Percentiles rank a stretch among this genome's conserved stretches.
These are phyloP conservation scores for Boletus patriciae DNA, from an alignment of 768 basidiomycete species.

Conservation along the genomic window DNA sequence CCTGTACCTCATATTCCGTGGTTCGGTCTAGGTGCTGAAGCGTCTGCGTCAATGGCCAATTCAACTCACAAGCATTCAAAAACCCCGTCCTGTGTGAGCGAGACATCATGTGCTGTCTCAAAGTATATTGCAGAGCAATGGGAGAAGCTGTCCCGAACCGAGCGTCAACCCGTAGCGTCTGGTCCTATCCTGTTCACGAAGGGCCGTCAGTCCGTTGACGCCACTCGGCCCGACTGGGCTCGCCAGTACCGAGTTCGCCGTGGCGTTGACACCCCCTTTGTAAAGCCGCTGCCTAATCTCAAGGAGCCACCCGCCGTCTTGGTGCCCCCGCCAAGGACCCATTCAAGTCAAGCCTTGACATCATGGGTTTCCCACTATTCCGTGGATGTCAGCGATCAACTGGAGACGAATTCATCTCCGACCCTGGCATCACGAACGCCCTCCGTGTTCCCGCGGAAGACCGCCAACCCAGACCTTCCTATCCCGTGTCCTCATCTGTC, in stretches of 20 bases:
- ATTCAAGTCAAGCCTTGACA: slow-evolving; percentile 20
- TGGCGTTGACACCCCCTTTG: slow-evolving; percentile 59
- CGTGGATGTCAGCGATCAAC: slow-evolving; percentile 29
- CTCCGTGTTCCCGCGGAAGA: slow-evolving; percentile 40
- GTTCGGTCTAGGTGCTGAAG: slow-evolving; percentile 42
- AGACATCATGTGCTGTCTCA: slow-evolving; percentile 23
- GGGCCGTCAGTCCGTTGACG: slow-evolving; percentile 23
- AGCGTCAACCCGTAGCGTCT: slow-evolving; percentile 18
- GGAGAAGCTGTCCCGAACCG: slow-evolving; percentile 28
- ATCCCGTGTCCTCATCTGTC: slow-evolving; percentile 53
- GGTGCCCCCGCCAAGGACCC: slow-evolving; percentile 34
- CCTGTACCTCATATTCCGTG: slow-evolving; percentile 56
- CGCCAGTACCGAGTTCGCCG: slow-evolving; percentile 42
- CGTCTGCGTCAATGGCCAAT: neutral
- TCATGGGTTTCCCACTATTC: slow-evolving; percentile 33
- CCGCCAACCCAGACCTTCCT: slow-evolving; percentile 52
- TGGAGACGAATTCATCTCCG: slow-evolving; percentile 28
- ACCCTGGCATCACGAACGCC: slow-evolving; percentile 14
- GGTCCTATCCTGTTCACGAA: slow-evolving; percentile 20
- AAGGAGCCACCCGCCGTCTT: slow-evolving; percentile 23
- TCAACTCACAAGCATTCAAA: slow-evolving; percentile 12
- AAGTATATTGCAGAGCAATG: slow-evolving; percentile 34
- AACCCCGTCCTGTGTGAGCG: slow-evolving; percentile 7
- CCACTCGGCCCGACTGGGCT: slow-evolving; percentile 51
- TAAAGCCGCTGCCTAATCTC: slow-evolving; percentile 24